A percentile compares a stretch with the other conserved stretches of the same genome.
phyloP scores from a whole-genome alignment of 345 rosid genomes.

The Microcos paniculata region DNA sequence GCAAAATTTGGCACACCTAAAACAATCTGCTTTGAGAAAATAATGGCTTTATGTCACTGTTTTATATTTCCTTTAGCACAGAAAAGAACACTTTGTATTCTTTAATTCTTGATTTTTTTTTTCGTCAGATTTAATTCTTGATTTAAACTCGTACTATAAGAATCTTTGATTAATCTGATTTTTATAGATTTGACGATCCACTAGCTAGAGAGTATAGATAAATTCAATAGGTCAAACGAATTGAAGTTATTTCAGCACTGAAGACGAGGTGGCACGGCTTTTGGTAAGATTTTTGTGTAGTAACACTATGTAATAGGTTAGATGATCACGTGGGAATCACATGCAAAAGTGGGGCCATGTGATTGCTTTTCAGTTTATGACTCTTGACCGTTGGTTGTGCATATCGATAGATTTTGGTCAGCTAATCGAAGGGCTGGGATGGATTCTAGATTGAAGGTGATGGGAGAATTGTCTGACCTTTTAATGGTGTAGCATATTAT shows the following conservation, averaged over 20 bases:
- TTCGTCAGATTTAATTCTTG: background rate
- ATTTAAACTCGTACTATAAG: background rate
- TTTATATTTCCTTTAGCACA: background rate
- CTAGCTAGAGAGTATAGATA: no score
- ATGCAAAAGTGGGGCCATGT: background rate
- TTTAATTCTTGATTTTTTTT: background rate
- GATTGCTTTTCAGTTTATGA: background rate
- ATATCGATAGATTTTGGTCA: background rate
- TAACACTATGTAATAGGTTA: background rate
- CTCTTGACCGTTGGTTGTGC: no score
- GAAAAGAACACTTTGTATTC: background rate
- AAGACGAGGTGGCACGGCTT: background rate
- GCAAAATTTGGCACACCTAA: conserved; percentile 9
- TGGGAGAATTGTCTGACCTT: background rate
- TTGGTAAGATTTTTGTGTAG: background rate
- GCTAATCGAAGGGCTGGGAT: background rate
- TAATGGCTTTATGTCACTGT: background rate
- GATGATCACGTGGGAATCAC: background rate
- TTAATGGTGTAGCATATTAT: background rate
- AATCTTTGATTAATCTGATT: no score
- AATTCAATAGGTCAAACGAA: background rate
- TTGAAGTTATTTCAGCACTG: background rate
- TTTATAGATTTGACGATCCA: no score
- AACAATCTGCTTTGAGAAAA: conserved; percentile 2
- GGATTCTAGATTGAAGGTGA: background rate